Evolutionary conservation across 2,329 filamentous ascomycete genomes (phyloP).

Genomic region (Fusarium nanum): DNA sequence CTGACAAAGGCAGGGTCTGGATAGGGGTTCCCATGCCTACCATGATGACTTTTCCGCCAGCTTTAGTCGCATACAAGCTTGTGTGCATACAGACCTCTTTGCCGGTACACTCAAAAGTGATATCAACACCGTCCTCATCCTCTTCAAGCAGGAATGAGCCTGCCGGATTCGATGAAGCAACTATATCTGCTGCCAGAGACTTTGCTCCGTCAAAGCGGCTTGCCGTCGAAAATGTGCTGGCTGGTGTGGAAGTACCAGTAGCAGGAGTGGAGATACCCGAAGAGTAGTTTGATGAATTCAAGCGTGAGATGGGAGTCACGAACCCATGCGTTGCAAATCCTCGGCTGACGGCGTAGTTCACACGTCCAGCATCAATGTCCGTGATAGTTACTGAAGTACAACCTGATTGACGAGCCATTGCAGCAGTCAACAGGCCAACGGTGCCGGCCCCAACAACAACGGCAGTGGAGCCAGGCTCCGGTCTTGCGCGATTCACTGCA

Average conservation of each 20-base stretch:
- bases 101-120: constrained; percentile 81
- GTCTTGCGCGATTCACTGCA: constrained; percentile 66
- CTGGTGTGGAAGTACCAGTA: constrained; percentile 55
- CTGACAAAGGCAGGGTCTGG: constrained; percentile 78
- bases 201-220: constrained; percentile 65
- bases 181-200: constrained; percentile 61
- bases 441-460: constrained; percentile 75
- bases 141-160: constrained; percentile 58
- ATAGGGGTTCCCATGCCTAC: constrained; percentile 84
- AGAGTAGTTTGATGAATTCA: constrained; percentile 58
- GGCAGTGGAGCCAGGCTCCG: constrained; percentile 64
- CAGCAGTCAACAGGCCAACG: constrained; percentile 71
- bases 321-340: constrained; percentile 71
- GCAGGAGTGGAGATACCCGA: constrained; percentile 62
- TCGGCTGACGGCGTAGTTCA: constrained; percentile 68
- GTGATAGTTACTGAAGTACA: constrained; percentile 69
- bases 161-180: constrained; percentile 53
- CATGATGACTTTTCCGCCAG: constrained; percentile 79
- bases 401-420: constrained; percentile 70
- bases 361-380: constrained; percentile 69
- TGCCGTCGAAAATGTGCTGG: constrained; percentile 59
- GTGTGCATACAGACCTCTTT: constrained; percentile 81
- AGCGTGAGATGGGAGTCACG: constrained; percentile 60
- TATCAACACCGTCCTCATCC: constrained; percentile 74
- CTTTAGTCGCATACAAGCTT: constrained; percentile 75